Percentiles rank a stretch among this genome's conserved stretches.
Evolutionary conservation across 2,329 filamentous ascomycete genomes (phyloP).

Genomic region (Nothomitra cinnamomea): DNA sequence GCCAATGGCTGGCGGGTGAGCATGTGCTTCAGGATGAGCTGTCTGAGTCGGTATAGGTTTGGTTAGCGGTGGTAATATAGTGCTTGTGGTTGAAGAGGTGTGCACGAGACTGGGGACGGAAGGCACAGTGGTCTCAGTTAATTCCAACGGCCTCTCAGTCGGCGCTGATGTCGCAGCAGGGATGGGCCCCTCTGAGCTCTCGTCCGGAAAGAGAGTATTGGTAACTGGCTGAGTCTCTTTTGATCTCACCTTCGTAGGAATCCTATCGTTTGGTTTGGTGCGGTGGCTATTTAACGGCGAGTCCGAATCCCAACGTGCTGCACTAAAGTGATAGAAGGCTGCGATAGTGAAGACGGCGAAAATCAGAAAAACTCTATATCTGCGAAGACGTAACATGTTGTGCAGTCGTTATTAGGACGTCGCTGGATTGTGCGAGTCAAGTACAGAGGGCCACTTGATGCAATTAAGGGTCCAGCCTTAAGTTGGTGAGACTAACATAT

Average conservation of each 20-base stretch:
- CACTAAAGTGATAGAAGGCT: constrained; percentile 33
- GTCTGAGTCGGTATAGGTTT: too few relatives aligned
- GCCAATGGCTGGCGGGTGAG: too few relatives aligned
- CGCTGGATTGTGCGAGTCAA: too few relatives aligned
- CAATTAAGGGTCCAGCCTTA: background rate
- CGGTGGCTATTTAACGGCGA: constrained; percentile 1
- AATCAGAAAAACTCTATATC: constrained; percentile 29
- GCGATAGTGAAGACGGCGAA: constrained; percentile 27
- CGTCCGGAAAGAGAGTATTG: background rate
- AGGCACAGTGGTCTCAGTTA: background rate
- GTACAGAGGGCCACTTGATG: background rate
- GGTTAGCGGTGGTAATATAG: background rate
- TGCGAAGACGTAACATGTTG: constrained; percentile 30
- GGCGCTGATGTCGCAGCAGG: background rate
- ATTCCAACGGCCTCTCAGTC: constrained; percentile 2
- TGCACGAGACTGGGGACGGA: background rate
- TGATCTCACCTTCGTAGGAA: background rate
- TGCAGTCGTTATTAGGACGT: background rate
- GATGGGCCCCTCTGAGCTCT: background rate
- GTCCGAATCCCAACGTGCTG: constrained; percentile 16
- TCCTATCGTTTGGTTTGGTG: constrained; percentile 2
- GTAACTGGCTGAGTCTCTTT: constrained; percentile 2
- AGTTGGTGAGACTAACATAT: background rate
- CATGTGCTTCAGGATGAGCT: too few relatives aligned
- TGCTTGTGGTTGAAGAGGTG: background rate